Conservation (phyloP, 441 rosid species). For the Adansonia rubrostipa region DNA sequence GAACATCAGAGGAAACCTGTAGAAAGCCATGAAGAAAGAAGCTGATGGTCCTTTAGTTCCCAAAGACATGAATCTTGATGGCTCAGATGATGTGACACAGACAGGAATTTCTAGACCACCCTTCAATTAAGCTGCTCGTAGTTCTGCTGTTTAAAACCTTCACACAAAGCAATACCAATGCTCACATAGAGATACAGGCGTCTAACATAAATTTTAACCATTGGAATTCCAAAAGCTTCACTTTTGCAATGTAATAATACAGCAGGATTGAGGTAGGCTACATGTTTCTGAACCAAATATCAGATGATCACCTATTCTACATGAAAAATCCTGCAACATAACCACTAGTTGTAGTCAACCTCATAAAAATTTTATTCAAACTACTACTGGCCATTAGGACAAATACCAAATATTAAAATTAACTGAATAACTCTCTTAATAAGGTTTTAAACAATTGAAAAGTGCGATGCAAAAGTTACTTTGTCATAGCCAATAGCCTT, state of each 20-base stretch:
- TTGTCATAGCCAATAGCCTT: too few relatives aligned
- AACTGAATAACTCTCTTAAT: too few relatives aligned
- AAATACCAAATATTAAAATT: too few relatives aligned
- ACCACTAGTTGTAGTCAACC: not conserved
- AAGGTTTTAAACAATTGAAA: too few relatives aligned
- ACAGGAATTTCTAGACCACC: too few relatives aligned
- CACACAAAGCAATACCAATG: slow-evolving; percentile 83
- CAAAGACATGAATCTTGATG: slow-evolving; percentile 34
- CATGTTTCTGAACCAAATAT: slow-evolving; percentile 85
- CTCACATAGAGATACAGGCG: slow-evolving; percentile 90
- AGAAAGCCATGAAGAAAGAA: slow-evolving; percentile 43
- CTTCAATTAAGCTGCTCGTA: slow-evolving; percentile 58
- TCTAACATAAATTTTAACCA: slow-evolving; percentile 89
- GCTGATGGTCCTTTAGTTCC: slow-evolving; percentile 29
- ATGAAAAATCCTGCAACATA: slow-evolving; percentile 67
- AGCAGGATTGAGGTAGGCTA: slow-evolving; percentile 70
- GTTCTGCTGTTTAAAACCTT: slow-evolving; percentile 81
- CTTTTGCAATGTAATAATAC: slow-evolving; percentile 68
- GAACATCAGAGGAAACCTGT: slow-evolving; percentile 55
- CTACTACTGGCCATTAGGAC: not conserved
- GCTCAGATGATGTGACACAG: slow-evolving; percentile 77
- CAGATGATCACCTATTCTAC: slow-evolving; percentile 80
- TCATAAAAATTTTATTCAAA: not conserved
- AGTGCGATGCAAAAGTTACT: not conserved
- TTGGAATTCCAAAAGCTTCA: slow-evolving; percentile 63